Evolutionary conservation across 768 basidiomycete species (phyloP).

Genomic region (Macrolepiota albuminosa): DNA sequence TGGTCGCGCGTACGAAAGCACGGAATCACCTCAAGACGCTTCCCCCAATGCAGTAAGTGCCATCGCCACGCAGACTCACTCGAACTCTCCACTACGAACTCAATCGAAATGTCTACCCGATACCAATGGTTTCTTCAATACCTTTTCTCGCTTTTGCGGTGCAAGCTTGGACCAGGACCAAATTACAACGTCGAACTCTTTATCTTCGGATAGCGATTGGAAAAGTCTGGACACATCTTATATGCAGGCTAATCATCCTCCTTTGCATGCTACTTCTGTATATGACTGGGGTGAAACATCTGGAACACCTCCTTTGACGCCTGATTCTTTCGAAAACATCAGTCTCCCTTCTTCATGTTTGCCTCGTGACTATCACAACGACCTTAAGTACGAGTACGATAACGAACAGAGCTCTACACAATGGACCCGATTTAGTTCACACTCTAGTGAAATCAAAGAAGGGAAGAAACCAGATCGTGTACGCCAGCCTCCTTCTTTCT

Average conservation of each 20-base stretch:
- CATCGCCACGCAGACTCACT: constrained; percentile 19
- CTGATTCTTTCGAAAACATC: constrained; percentile 17
- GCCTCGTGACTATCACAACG: constrained; percentile 5
- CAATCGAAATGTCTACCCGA: constrained; percentile 15
- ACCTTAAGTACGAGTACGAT: constrained; percentile 10
- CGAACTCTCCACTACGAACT: constrained; percentile 14
- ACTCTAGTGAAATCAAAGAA: constrained; percentile 30
- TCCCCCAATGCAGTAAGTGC: constrained; percentile 6
- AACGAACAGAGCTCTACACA: constrained; percentile 13
- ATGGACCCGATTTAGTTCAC: constrained; percentile 12
- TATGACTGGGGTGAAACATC: constrained; percentile 7
- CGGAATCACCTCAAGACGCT: constrained; percentile 5
- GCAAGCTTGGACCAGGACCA: constrained; percentile 9
- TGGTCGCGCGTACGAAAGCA: background rate
- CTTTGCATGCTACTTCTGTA: constrained; percentile 1
- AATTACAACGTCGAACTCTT: constrained; percentile 1
- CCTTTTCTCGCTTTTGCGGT: constrained; percentile 16
- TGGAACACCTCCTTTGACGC: constrained; percentile 23
- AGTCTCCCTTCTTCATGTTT: constrained; percentile 9
- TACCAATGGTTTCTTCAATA: constrained; percentile 18
- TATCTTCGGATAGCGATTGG: background rate
- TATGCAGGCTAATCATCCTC: background rate
- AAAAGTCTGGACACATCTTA: background rate
- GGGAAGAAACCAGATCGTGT: constrained; percentile 32
- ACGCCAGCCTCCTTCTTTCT: constrained; percentile 16